These are phyloP conservation scores for Hygrophila difformis DNA, from an alignment of 257 asterid species.

Conservation along the genomic window DNA sequence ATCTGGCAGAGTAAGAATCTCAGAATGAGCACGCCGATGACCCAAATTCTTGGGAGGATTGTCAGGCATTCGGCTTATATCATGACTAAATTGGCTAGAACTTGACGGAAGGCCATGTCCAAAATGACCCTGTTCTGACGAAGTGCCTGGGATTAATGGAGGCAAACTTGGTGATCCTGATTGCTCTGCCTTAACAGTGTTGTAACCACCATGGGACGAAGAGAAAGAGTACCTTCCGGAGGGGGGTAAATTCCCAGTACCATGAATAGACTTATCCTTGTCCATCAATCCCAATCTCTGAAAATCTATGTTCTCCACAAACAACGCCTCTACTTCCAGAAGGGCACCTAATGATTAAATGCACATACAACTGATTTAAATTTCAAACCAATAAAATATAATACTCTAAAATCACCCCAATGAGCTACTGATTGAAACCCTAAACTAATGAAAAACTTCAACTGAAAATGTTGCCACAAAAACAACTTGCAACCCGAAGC, in stretches of 20 bases:
- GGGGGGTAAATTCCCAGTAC: slow-evolving; percentile 55
- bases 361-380: too few species aligned
- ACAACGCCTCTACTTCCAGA: too few species aligned
- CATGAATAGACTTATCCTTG: slow-evolving; percentile 55
- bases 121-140: slow-evolving; percentile 48
- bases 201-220: slow-evolving; percentile 40
- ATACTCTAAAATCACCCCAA: too few species aligned
- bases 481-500: too few species aligned
- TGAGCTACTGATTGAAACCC: too few species aligned
- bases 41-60: slow-evolving; percentile 79
- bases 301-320: too few species aligned
- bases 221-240: slow-evolving; percentile 69
- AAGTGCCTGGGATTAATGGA: slow-evolving; percentile 49
- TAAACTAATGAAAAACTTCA: too few species aligned
- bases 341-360: too few species aligned
- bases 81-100: slow-evolving; percentile 59
- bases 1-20: slow-evolving; percentile 88
- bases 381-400: too few species aligned
- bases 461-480: too few species aligned
- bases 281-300: slow-evolving; percentile 16
- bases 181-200: slow-evolving; percentile 39
- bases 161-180: slow-evolving; percentile 48
- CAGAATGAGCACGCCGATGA: slow-evolving; percentile 91
- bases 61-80: slow-evolving; percentile 84
- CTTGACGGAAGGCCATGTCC: slow-evolving; percentile 40